These are phyloP conservation scores for Euryodendron excelsum DNA, from an alignment of 148 eudicot genomes.

Conservation along the genomic window DNA sequence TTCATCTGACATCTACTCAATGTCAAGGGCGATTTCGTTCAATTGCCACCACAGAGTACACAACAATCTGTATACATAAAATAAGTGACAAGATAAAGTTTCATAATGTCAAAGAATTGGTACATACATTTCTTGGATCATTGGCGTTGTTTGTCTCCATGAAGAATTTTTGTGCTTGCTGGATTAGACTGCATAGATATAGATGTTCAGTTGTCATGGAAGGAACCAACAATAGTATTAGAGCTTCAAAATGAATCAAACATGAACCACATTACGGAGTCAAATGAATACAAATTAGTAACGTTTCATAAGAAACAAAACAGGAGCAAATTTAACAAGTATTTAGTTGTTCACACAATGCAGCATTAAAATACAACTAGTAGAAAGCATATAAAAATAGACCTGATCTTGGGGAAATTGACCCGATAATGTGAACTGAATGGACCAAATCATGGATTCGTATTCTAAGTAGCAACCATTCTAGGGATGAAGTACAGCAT, in stretches of 20 bases:
- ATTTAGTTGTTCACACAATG: background rate
- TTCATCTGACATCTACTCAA: background rate
- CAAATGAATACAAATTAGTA: background rate
- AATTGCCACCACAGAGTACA: background rate
- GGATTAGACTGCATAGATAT: slow-evolving; percentile 69
- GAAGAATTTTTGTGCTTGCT: slow-evolving; percentile 71
- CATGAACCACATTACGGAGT: background rate
- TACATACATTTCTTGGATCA: slow-evolving; percentile 80
- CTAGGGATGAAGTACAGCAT: slow-evolving; percentile 1
- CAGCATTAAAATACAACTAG: background rate
- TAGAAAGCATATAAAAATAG: background rate
- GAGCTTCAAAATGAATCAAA: slow-evolving; percentile 5
- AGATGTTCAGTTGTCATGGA: slow-evolving; percentile 6
- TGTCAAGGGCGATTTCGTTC: background rate
- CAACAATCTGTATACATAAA: background rate
- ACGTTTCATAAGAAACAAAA: background rate
- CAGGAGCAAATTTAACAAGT: background rate
- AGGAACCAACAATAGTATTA: background rate
- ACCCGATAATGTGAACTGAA: background rate
- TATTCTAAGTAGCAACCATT: background rate
- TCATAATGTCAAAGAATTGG: slow-evolving; percentile 15
- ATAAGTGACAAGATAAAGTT: background rate
- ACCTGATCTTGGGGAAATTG: background rate
- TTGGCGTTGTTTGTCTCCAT: slow-evolving; percentile 58
- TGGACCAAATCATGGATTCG: background rate